Conservation (phyloP, 768 basidiomycete species). For the Cyclocybe aegerita region DNA sequence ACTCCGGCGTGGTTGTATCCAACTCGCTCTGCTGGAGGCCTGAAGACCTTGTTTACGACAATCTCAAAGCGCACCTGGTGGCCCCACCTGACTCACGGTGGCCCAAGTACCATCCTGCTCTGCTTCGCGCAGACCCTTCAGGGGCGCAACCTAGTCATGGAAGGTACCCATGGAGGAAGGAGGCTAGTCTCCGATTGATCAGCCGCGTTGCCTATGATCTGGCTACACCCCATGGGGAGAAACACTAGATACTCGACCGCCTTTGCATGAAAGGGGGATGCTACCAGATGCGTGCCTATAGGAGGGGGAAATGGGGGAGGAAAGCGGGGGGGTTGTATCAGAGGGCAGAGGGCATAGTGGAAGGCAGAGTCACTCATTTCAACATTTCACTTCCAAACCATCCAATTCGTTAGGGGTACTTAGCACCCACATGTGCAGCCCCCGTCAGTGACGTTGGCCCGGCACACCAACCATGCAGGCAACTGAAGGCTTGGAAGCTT, state of each 20-base stretch:
- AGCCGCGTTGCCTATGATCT: not conserved
- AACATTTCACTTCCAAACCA: not conserved
- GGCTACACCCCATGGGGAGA: not conserved
- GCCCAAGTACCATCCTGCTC: not conserved
- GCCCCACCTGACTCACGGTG: not conserved
- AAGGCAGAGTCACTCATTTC: not conserved
- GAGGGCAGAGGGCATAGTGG: not conserved
- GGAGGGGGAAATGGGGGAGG: not conserved
- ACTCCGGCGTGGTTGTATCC: not conserved
- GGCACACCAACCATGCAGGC: too few species aligned
- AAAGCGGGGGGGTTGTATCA: not conserved
- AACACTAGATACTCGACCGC: not conserved
- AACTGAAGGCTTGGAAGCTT: too few species aligned
- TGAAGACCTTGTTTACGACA: too few species aligned
- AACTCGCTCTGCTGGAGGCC: too few species aligned
- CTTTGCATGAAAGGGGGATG: not conserved
- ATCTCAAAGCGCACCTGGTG: not conserved
- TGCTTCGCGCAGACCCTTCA: not conserved
- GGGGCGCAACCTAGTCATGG: not conserved
- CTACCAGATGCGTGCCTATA: not conserved
- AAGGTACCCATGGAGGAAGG: not conserved
- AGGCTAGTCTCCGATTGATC: not conserved
- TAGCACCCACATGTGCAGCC: too few species aligned
- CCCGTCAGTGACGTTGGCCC: too few species aligned
- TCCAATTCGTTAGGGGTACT: too few species aligned